These are phyloP conservation scores for Metschnikowia matae DNA, from an alignment of 805 yeast genomes.

Conservation along the genomic window DNA sequence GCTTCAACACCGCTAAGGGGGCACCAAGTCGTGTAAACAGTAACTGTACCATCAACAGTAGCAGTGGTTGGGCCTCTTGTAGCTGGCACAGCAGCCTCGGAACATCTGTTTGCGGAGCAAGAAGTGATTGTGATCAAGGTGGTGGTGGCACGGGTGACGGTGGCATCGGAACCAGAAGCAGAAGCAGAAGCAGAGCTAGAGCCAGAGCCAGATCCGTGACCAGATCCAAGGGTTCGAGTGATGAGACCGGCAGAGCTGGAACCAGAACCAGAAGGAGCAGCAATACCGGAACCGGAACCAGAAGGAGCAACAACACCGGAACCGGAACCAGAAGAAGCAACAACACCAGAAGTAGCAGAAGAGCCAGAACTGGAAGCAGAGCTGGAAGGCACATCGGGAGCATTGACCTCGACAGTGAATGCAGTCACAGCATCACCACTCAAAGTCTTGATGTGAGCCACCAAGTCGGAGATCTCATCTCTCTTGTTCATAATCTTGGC, in stretches of 20 bases:
- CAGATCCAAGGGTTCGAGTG: slow-evolving; percentile 5
- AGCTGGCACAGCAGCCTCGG: slow-evolving; percentile 19
- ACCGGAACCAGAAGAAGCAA: neutral
- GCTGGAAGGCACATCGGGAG: slow-evolving; percentile 11
- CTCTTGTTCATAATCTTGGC: slow-evolving; percentile 27
- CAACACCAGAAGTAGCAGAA: neutral
- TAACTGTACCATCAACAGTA: slow-evolving; percentile 17
- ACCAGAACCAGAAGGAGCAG: slow-evolving; percentile 17
- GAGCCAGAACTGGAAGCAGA: slow-evolving; percentile 5
- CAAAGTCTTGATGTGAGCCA: slow-evolving; percentile 20
- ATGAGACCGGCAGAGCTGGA: neutral
- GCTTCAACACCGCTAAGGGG: slow-evolving; percentile 25
- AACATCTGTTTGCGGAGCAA: slow-evolving; percentile 33
- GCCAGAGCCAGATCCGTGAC: no score
- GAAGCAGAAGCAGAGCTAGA: neutral
- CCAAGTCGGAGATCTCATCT: slow-evolving; percentile 27
- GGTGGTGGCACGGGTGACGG: slow-evolving; percentile 15
- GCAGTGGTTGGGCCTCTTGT: slow-evolving; percentile 33
- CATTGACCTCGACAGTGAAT: slow-evolving; percentile 8
- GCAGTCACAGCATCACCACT: slow-evolving; percentile 22
- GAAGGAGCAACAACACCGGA: slow-evolving; percentile 15
- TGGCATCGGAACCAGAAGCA: slow-evolving; percentile 15
- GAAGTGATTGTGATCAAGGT: slow-evolving; percentile 27
- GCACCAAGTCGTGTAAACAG: slow-evolving; percentile 33
- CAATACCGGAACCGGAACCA: no score